Conservation (phyloP, 495 filamentous ascomycete species). For the Penicillium goetzii region DNA sequence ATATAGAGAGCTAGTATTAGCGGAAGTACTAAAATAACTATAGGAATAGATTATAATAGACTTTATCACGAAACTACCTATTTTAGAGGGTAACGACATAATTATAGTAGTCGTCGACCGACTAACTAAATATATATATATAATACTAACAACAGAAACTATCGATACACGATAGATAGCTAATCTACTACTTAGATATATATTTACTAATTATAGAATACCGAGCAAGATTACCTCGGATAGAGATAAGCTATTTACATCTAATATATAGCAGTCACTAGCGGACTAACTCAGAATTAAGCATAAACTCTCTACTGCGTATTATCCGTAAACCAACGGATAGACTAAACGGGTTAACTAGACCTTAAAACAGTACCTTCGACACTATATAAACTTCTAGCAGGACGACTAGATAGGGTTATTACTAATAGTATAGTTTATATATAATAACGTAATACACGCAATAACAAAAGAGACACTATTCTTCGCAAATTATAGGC, state of each 20-base stretch:
- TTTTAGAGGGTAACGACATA: background rate
- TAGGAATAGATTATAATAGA: constrained; percentile 1
- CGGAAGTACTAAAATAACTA: background rate
- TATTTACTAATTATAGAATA: background rate
- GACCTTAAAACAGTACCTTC: constrained; percentile 14
- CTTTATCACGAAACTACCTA: background rate
- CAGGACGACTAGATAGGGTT: constrained; percentile 15
- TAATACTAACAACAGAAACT: background rate
- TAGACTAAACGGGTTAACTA: constrained; percentile 17
- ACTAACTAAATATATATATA: constrained; percentile 2
- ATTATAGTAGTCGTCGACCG: constrained; percentile 6
- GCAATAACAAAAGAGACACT: constrained; percentile 6
- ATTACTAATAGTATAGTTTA: constrained; percentile 12
- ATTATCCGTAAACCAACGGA: constrained; percentile 11
- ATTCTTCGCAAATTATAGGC: constrained; percentile 24
- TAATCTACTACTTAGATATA: background rate
- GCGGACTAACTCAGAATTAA: background rate
- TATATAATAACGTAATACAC: constrained; percentile 18
- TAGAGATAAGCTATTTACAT: constrained; percentile 6
- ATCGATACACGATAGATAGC: background rate
- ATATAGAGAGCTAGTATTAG: background rate
- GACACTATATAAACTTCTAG: constrained; percentile 16
- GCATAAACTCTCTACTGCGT: constrained; percentile 7
- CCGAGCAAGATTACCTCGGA: background rate
- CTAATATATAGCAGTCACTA: constrained; percentile 1